These are phyloP conservation scores for Colletotrichum sp. DNA, from an alignment of 2,329 filamentous ascomycete species.

Conservation along the genomic window DNA sequence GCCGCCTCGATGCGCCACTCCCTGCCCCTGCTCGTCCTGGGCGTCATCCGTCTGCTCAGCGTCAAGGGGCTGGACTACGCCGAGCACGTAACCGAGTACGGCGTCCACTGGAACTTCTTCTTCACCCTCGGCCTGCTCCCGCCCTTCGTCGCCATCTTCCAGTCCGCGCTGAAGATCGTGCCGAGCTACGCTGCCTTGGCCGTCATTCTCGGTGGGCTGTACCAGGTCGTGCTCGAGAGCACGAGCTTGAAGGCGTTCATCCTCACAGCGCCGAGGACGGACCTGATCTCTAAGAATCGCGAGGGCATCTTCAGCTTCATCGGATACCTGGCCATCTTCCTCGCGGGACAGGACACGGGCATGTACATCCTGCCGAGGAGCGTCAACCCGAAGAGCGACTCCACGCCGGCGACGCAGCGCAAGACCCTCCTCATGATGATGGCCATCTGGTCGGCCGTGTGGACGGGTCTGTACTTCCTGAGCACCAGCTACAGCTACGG, in stretches of 20 bases:
- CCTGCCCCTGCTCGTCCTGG: conserved; percentile 80
- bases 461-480: conserved; percentile 73
- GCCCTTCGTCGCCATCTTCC: conserved; percentile 85
- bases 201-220: conserved; percentile 69
- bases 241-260: conserved; percentile 84
- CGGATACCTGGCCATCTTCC: conserved; percentile 93
- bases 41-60: conserved; percentile 80
- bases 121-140: conserved; percentile 91
- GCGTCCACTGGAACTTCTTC: conserved; percentile 99
- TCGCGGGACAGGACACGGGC: conserved; percentile 85
- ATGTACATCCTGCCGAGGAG: conserved; percentile 75
- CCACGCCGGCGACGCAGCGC: conserved; percentile 51
- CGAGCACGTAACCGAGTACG: conserved; percentile 96
- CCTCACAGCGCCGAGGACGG: conserved; percentile 77
- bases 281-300: conserved; percentile 86
- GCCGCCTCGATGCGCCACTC: conserved; percentile 77
- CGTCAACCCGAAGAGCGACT: conserved; percentile 46
- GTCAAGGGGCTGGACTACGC: conserved; percentile 96
- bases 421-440: conserved; percentile 68
- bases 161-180: conserved; percentile 71
- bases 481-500: conserved; percentile 74
- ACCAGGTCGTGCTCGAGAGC: conserved; percentile 78
- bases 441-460: conserved; percentile 67
- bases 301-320: conserved; percentile 96
- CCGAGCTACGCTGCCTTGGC: conserved; percentile 81